Evolutionary conservation across 768 basidiomycete genomes (phyloP), one percentile per base, ranked within the genome.

Genomic region (Lentinula lateritia): DNA sequence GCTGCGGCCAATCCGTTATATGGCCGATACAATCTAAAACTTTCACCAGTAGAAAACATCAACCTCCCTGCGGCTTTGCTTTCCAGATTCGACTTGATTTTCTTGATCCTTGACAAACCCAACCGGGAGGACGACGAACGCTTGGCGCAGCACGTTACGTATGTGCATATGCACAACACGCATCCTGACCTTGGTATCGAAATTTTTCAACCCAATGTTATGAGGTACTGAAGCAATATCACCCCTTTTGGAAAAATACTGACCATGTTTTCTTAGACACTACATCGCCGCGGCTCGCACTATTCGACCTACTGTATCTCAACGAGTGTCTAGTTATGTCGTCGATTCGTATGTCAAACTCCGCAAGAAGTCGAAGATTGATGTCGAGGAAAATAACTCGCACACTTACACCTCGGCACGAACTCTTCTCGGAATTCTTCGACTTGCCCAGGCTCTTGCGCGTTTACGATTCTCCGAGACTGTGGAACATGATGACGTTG

Each of bases 21-120:
- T 67, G 97, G 97, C 32, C 91, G 97, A 35, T 99, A 99, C 80
- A 99, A 99, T 73, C 88, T 95, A 8, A 98, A 96, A 74, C 83
- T 98, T 15, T 98, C 97, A 4, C 97, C 97, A 0, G 95, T 97
- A 0, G 97, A 99, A 70, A 99, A 99, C 72, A 98, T 99, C 82
- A 99, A 99, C 73, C 82, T 99, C 43, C 97, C 97, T 28, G 97
- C 97, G 1, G 97, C 97, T 0, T 80, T 99, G 32, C 76, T 99
- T 52, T 98, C 96, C 23, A 87, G 97, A 73, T 99, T 99, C 73
- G 97, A 99, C 71, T 79, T 98, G 61, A 76, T 98, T 63, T 98
- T 98, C 81, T 81, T 99, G 70, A 95, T 98, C 63, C 84, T 99
- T 52, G 97, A 99, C 75, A 98, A 95, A 67, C 95, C 97, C 2